Percentiles rank a stretch among this genome's conserved stretches.
These are phyloP conservation scores for Glycine soja DNA, from an alignment of 306 rosid species.

Conservation along the genomic window DNA sequence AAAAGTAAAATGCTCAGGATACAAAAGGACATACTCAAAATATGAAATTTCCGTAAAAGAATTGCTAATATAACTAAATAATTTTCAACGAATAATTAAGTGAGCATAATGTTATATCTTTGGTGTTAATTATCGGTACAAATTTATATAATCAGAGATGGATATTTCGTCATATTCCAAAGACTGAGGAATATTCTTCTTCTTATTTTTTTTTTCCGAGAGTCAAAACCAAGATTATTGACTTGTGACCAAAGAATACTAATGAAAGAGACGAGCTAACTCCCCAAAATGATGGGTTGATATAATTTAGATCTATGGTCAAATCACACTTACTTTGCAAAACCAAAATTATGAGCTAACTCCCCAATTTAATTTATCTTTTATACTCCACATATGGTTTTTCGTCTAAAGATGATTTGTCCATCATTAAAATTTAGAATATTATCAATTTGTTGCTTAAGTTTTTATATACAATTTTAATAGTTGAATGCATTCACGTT, in stretches of 20 bases:
- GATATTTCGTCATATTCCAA: not conserved
- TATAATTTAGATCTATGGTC: constrained; percentile 20
- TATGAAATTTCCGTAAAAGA: not conserved
- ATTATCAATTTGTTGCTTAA: not conserved
- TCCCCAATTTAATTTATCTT: not conserved
- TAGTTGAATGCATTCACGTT: too few relatives aligned
- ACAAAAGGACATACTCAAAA: not conserved
- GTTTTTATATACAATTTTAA: not conserved
- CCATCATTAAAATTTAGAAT: not conserved
- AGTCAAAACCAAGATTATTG: constrained; percentile 28
- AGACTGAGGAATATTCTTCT: not conserved
- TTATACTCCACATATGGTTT: not conserved
- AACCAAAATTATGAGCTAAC: not conserved
- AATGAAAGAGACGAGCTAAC: constrained; percentile 36
- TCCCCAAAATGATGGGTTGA: constrained; percentile 33
- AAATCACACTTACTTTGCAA: constrained; percentile 21
- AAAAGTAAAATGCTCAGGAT: too few relatives aligned
- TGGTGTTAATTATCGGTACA: not conserved
- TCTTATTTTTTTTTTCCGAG: not conserved
- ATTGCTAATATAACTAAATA: too few relatives aligned
- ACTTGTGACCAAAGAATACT: not conserved
- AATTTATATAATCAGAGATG: not conserved
- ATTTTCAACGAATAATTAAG: not conserved
- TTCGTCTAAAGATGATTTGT: not conserved
- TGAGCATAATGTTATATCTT: not conserved